Evolutionary conservation across 192 early-diverging fungal species (phyloP).

Genomic region (Backusella tuberculispora): DNA sequence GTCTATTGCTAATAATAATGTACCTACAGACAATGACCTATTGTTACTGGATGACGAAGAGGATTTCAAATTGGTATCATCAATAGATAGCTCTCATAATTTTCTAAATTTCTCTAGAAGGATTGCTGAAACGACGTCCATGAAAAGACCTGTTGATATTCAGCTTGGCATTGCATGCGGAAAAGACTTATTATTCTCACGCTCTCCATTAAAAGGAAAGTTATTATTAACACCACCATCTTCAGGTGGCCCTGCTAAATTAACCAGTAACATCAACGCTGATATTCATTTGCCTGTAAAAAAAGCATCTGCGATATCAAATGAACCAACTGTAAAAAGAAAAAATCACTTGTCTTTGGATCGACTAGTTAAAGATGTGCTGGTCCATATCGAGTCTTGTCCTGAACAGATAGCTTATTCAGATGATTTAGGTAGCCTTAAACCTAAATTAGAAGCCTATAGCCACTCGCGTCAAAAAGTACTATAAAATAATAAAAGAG

Average conservation of each 20-base stretch:
- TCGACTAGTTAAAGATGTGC: slow-evolving; percentile 9
- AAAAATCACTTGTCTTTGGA: not conserved
- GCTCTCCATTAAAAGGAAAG: not conserved
- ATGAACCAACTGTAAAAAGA: not conserved
- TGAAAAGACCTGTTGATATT: slow-evolving; percentile 26
- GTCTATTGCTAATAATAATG: not conserved
- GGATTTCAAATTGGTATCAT: not conserved
- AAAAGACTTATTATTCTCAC: not conserved
- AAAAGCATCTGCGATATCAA: not conserved
- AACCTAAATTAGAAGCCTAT: slow-evolving; percentile 23
- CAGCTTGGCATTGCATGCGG: slow-evolving; percentile 24
- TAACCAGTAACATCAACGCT: not conserved
- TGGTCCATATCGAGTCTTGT: slow-evolving; percentile 21
- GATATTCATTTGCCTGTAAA: not conserved
- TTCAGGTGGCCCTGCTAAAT: not conserved
- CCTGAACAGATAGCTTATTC: slow-evolving; percentile 6
- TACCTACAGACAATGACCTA: not conserved
- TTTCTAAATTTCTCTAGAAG: slow-evolving; percentile 22
- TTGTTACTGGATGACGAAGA: slow-evolving; percentile 7
- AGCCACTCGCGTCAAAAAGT: not conserved
- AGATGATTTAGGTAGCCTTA: slow-evolving; percentile 16
- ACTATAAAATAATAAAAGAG: slow-evolving; percentile 4
- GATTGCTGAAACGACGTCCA: slow-evolving; percentile 5
- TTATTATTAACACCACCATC: not conserved
- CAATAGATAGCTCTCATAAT: not conserved